These are phyloP conservation scores for Phanerochaete sordida DNA, from an alignment of 768 basidiomycete genomes.

Conservation along the genomic window DNA sequence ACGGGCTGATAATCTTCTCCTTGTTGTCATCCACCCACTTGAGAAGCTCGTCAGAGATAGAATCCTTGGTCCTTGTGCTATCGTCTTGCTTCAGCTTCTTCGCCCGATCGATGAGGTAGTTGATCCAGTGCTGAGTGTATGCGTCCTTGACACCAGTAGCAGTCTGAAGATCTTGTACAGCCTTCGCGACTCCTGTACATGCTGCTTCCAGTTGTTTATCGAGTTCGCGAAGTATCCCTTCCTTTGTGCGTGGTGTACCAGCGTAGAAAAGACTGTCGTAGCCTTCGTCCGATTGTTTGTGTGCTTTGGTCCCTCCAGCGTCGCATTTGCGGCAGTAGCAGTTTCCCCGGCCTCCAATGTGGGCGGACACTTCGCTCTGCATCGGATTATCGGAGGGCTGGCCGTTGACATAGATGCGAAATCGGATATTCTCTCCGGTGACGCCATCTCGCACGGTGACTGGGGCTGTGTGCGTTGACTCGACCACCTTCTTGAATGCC, in stretches of 20 bases:
- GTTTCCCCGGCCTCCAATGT: slow-evolving; percentile 40
- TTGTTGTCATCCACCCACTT: not conserved
- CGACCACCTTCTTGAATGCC: slow-evolving; percentile 17
- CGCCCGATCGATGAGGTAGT: slow-evolving; percentile 7
- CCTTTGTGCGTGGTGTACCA: slow-evolving; percentile 1
- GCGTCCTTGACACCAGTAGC: slow-evolving; percentile 19
- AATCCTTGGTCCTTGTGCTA: not conserved
- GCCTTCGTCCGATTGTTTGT: slow-evolving; percentile 31
- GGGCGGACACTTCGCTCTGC: slow-evolving; percentile 21
- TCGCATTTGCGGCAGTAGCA: slow-evolving; percentile 36
- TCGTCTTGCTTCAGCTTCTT: slow-evolving; percentile 1
- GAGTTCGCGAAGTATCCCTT: not conserved
- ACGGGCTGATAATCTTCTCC: not conserved
- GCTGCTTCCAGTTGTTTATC: slow-evolving; percentile 5
- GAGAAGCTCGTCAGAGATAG: not conserved
- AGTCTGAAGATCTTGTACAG: slow-evolving; percentile 13
- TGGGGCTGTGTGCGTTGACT: slow-evolving; percentile 28
- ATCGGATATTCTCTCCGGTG: slow-evolving; percentile 8
- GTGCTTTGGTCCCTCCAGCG: slow-evolving; percentile 31
- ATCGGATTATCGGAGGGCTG: slow-evolving; percentile 22
- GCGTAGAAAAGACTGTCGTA: slow-evolving; percentile 25
- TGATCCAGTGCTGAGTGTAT: slow-evolving; percentile 15
- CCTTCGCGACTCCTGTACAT: slow-evolving; percentile 1
- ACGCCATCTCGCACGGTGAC: slow-evolving; percentile 24
- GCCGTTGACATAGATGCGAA: not conserved